phyloP scores from a whole-genome alignment of 352 stramenopile genomes.

The Globisporangium spiculum region DNA sequence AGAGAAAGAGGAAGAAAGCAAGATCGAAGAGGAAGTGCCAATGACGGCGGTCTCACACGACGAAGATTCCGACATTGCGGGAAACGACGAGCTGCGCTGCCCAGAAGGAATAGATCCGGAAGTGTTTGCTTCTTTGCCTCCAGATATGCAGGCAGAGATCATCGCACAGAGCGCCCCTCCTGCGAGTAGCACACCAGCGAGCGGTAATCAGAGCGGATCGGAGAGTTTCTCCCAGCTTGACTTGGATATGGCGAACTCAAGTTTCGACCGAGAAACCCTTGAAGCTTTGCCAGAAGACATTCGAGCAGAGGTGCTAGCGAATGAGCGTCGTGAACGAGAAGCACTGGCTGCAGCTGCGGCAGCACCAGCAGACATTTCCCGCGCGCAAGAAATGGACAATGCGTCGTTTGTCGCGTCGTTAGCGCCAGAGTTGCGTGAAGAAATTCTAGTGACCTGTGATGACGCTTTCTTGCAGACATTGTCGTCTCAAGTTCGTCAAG shows the following conservation, averaged over 20 bases:
- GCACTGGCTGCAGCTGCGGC: constrained; percentile 56
- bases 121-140: constrained; percentile 94
- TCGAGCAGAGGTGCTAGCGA: constrained; percentile 94
- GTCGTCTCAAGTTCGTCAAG: constrained; percentile 91
- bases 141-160: constrained; percentile 97
- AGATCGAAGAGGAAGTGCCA: constrained; percentile 22
- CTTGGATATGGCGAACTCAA: constrained; percentile 85
- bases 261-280: constrained; percentile 93
- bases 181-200: constrained; percentile 22
- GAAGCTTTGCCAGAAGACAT: constrained; percentile 97
- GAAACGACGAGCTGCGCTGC: constrained; percentile 48
- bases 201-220: constrained; percentile 24
- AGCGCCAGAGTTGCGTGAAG: constrained; percentile 92
- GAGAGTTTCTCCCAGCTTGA: constrained; percentile 80
- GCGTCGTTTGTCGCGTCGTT: constrained; percentile 96
- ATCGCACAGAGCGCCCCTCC: constrained; percentile 72
- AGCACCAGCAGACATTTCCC: constrained; percentile 89
- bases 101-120: constrained; percentile 96
- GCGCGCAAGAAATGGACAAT: constrained; percentile 98
- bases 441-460: constrained; percentile 96
- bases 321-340: constrained; percentile 93
- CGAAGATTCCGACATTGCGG: neutral
- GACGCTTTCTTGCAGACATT: constrained; percentile 94
- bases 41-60: neutral
- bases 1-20: constrained; percentile 21